A percentile compares a stretch with the other conserved stretches of the same genome.
Conservation (phyloP, 345 rosid genomes). For the Sapria himalayana region DNA sequence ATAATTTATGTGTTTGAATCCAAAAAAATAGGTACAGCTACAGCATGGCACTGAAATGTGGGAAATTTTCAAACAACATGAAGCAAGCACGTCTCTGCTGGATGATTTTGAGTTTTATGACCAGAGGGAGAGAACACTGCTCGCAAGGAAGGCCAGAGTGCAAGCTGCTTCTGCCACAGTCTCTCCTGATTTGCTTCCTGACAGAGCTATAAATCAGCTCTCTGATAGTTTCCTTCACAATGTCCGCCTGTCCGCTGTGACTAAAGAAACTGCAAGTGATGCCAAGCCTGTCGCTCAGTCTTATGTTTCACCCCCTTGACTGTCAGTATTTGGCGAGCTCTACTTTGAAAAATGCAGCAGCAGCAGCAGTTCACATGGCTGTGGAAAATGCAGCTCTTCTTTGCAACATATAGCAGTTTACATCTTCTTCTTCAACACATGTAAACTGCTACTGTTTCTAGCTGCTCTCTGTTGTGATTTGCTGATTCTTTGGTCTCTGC, state of each 20-base stretch:
- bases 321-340: too few species aligned
- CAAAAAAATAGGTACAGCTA: constrained; percentile 59
- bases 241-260: constrained; percentile 8
- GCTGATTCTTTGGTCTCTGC: too few species aligned
- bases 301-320: too few species aligned
- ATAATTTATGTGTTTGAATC: too few species aligned
- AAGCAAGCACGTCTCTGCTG: constrained; percentile 26
- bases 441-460: too few species aligned
- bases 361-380: too few species aligned
- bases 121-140: constrained; percentile 29
- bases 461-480: too few species aligned
- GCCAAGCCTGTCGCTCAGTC: too few species aligned
- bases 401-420: too few species aligned
- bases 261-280: constrained; percentile 6
- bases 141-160: constrained; percentile 22
- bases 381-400: too few species aligned
- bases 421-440: too few species aligned
- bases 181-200: constrained; percentile 9
- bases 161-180: constrained; percentile 8
- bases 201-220: constrained; percentile 18
- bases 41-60: constrained; percentile 53
- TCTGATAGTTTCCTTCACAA: constrained; percentile 18
- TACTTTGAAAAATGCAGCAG: too few species aligned
- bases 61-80: constrained; percentile 41
- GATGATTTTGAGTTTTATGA: constrained; percentile 50